Evolutionary conservation across 345 rosid species (phyloP), one percentile per base, ranked within the genome.

Genomic region (Trapa bicornis): DNA sequence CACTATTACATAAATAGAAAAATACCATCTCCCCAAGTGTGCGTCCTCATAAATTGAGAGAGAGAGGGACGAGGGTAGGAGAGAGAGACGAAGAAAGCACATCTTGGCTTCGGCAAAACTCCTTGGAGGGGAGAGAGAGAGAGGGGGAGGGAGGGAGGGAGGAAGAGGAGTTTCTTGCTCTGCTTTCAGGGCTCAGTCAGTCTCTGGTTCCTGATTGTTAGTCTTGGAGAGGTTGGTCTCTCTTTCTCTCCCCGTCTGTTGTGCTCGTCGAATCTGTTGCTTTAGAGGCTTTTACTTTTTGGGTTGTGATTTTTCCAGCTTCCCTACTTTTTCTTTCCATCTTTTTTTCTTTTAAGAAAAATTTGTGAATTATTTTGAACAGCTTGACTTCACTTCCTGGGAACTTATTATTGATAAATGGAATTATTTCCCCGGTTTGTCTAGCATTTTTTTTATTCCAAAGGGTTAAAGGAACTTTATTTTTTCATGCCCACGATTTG

Each of bases 221-320:
- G 60, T n/a, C 35, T 54, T 54, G 11, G 33, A n/a, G 60, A n/a
- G 60, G 60, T 32, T 39, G 70, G 80, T 72, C 78, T 41, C 43
- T 41, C 43, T 41, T 8, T 41, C 43, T 41, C 2, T 71, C 65
- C 70, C 66, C 10, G 67, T 69, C 57, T 68, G 32, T 37, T 14
- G 56, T 70, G 66, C 76, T 68, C 74, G 39, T 39, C 48, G 60
- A 54, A 54, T 54, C 60, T 54, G 60, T 54, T 54, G 11, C 60
- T 54, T 73, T 79, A 73, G 82, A 81, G 78, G 76, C 79, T 77
- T 36, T 76, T 72, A 69, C 82, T 87, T 71, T 82, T 71, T 67
- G 62, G 32, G 33, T 54, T 54, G 60, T 29, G 60, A 54, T 54
- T 54, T 54, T 22, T 41, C 9, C 35, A 54, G 32, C 60, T 54